Conservation (phyloP, 2,329 filamentous ascomycete species). For the Xylaria sp. region DNA sequence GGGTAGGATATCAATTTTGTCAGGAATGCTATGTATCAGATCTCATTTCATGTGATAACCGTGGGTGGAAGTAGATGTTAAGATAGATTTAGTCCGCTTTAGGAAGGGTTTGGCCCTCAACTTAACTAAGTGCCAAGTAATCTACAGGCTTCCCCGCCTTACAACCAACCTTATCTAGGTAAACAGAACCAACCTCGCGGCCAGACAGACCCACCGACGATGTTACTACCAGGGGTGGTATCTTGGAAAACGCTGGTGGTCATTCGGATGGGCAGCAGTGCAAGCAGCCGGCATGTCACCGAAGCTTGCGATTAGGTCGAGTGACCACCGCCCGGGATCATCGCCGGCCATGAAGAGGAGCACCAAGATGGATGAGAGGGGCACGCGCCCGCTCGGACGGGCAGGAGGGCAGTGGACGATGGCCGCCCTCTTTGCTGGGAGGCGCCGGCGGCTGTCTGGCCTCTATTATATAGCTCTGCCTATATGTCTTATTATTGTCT, state of each 20-base stretch:
- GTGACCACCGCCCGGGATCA: slow-evolving; percentile 18
- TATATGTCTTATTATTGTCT: slow-evolving; percentile 15
- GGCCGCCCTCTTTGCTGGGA: background rate
- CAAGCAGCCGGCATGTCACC: slow-evolving; percentile 29
- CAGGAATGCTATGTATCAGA: background rate
- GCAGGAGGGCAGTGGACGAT: background rate
- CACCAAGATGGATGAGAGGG: slow-evolving; percentile 10
- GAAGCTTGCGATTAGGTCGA: slow-evolving; percentile 25
- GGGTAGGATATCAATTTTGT: background rate
- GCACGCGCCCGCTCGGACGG: slow-evolving; percentile 25
- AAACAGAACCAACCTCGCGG: slow-evolving; percentile 11
- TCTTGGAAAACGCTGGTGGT: slow-evolving; percentile 19
- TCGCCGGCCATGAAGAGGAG: slow-evolving; percentile 19
- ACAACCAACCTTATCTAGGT: slow-evolving; percentile 11
- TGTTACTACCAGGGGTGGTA: slow-evolving; percentile 18
- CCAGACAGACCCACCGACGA: background rate
- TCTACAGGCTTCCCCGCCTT: slow-evolving; percentile 27
- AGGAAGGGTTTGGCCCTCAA: slow-evolving; percentile 6
- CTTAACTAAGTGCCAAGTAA: slow-evolving; percentile 7
- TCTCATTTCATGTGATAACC: background rate
- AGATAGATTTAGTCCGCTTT: slow-evolving; percentile 7
- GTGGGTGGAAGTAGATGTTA: background rate
- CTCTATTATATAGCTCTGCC: slow-evolving; percentile 30
- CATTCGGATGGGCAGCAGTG: slow-evolving; percentile 19
- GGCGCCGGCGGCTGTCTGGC: background rate